Percentiles rank a stretch among this genome's conserved stretches.
Evolutionary conservation across 208 protist species (phyloP).

Genomic region (Lotmaria passim): DNA sequence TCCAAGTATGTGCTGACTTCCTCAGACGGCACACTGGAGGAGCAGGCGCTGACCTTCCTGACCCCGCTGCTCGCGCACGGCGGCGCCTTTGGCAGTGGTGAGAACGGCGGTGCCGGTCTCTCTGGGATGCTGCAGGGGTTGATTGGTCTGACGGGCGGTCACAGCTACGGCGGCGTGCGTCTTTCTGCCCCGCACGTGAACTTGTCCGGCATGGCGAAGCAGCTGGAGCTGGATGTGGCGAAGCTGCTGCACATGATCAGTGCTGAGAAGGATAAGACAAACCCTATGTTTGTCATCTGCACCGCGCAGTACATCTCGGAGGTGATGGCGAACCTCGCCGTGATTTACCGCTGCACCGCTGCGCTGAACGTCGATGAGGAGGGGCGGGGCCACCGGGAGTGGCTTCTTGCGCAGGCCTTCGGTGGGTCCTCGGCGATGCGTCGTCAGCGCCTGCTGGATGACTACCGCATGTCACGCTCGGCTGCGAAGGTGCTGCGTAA

Average conservation of each 20-base stretch:
- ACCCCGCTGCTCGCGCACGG: constrained; percentile 44
- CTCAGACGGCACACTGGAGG: constrained; percentile 39
- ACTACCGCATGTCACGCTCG: constrained; percentile 33
- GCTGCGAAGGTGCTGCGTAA: constrained; percentile 37
- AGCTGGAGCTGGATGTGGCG: constrained; percentile 61
- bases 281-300: constrained; percentile 48
- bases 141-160: constrained; percentile 31
- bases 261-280: constrained; percentile 25
- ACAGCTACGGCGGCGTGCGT: constrained; percentile 28
- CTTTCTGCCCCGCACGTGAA: constrained; percentile 71
- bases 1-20: constrained; percentile 55
- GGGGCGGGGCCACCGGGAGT: constrained; percentile 60
- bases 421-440: constrained; percentile 53
- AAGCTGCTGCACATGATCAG: constrained; percentile 45
- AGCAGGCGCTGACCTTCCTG: constrained; percentile 53
- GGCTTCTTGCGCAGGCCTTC: constrained; percentile 78
- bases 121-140: constrained; percentile 13
- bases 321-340: constrained; percentile 72
- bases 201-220: constrained; percentile 44
- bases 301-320: constrained; percentile 67
- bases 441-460: constrained; percentile 43
- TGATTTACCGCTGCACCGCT: constrained; percentile 74
- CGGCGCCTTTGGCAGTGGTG: constrained; percentile 7
- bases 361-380: constrained; percentile 61
- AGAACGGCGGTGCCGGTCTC: constrained; percentile 6